Percentiles rank a stretch among this genome's conserved stretches.
Conservation (phyloP, 352 stramenopile genomes). For the Thraustochytrium sp. region DNA sequence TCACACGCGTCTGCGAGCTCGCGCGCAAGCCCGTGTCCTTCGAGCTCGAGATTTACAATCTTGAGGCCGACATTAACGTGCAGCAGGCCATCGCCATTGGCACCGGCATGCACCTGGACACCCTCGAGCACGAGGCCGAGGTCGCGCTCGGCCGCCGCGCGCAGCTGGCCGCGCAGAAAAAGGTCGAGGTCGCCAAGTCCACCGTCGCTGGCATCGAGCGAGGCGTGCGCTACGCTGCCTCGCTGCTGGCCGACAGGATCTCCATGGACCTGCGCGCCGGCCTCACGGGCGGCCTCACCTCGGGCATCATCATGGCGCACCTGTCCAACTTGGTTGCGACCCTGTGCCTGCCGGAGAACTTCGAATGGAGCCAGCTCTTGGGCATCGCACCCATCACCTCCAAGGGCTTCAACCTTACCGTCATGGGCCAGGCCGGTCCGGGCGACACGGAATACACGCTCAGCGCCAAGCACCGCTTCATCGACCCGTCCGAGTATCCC, state of each 20-base stretch:
- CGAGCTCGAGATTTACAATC: background rate
- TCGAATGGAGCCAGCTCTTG: slow-evolving; percentile 16
- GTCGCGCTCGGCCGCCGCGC: background rate
- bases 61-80: slow-evolving; percentile 42
- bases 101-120: background rate
- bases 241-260: background rate
- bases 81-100: slow-evolving; percentile 20
- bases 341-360: background rate
- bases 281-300: slow-evolving; percentile 7
- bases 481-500: slow-evolving; percentile 13
- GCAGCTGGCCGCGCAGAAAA: background rate
- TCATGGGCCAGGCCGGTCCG: background rate
- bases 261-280: background rate
- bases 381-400: background rate
- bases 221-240: background rate
- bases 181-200: slow-evolving; percentile 12
- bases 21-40: slow-evolving; percentile 25
- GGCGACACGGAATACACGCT: slow-evolving; percentile 29
- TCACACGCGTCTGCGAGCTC: slow-evolving; percentile 21
- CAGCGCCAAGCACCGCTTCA: slow-evolving; percentile 21
- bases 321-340: background rate
- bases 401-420: slow-evolving; percentile 12
- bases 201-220: background rate
- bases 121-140: background rate
- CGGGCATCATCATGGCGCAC: slow-evolving; percentile 20